A percentile compares a stretch with the other conserved stretches of the same genome.
These are phyloP conservation scores for Lentinula lateritia DNA, from an alignment of 768 basidiomycete genomes.

Conservation along the genomic window DNA sequence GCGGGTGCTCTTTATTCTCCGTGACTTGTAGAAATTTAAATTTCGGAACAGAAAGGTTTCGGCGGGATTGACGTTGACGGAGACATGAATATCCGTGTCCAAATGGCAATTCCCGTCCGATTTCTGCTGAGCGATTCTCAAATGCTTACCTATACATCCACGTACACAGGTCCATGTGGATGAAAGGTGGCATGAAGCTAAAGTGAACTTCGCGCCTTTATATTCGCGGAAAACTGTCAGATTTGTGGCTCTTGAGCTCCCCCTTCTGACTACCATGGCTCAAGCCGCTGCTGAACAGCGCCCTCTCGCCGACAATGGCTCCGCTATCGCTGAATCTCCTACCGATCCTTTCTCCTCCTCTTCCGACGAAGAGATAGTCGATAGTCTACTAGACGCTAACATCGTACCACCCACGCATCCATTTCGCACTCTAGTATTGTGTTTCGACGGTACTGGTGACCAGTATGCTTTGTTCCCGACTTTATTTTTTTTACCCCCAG, in stretches of 20 bases:
- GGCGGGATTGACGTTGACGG: neutral
- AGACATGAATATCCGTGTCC: neutral
- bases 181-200: neutral
- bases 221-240: neutral
- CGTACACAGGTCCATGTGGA: neutral
- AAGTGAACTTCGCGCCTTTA: neutral
- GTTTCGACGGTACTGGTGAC: conserved; percentile 51
- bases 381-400: neutral
- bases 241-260: neutral
- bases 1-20: neutral
- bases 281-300: neutral
- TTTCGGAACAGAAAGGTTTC: neutral
- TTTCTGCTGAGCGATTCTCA: neutral
- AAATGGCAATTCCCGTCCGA: neutral
- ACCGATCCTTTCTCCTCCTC: neutral
- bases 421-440: conserved; percentile 38
- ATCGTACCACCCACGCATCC: neutral
- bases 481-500: neutral
- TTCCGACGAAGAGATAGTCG: neutral
- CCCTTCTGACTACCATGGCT: neutral
- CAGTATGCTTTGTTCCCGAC: conserved; percentile 29
- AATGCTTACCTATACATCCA: too few species aligned
- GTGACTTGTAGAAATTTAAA: neutral
- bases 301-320: neutral
- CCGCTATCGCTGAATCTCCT: neutral